phyloP scores from a whole-genome alignment of 805 yeast genomes.

The Ogataea populi-albae region DNA sequence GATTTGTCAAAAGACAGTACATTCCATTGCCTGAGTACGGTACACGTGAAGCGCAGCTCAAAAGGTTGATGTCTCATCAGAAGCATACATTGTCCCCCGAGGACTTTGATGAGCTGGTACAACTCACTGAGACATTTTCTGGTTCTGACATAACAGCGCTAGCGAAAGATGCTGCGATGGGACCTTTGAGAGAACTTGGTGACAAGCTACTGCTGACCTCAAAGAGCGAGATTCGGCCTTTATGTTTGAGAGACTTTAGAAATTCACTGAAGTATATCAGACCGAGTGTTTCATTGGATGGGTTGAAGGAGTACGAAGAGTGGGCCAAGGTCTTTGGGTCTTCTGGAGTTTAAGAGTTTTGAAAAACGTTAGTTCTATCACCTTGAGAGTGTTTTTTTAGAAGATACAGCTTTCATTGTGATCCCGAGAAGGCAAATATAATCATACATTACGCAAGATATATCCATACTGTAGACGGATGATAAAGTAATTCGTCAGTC shows the following conservation, averaged over 20 bases:
- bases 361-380: not conserved
- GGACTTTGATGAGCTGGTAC: slow-evolving; percentile 60
- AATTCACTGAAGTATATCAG: slow-evolving; percentile 74
- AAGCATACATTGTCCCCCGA: slow-evolving; percentile 62
- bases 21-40: slow-evolving; percentile 90
- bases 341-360: slow-evolving; percentile 60
- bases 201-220: slow-evolving; percentile 70
- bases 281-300: slow-evolving; percentile 85
- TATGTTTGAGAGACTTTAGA: slow-evolving; percentile 68
- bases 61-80: slow-evolving; percentile 65
- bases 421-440: too few species aligned
- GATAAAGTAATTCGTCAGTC: too few species aligned
- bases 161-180: slow-evolving; percentile 98
- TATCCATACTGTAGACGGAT: too few species aligned
- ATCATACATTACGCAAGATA: too few species aligned
- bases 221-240: slow-evolving; percentile 75
- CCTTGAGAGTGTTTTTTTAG: too few species aligned
- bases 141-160: slow-evolving; percentile 91
- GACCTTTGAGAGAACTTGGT: slow-evolving; percentile 87
- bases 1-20: slow-evolving; percentile 88
- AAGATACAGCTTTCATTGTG: too few species aligned
- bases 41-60: slow-evolving; percentile 71
- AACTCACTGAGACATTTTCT: slow-evolving; percentile 66
- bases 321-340: slow-evolving; percentile 90
- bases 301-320: slow-evolving; percentile 73